Base-by-base conservation (phyloP, 768 basidiomycete species). In the Rhizopogon vesiculosus region DNA sequence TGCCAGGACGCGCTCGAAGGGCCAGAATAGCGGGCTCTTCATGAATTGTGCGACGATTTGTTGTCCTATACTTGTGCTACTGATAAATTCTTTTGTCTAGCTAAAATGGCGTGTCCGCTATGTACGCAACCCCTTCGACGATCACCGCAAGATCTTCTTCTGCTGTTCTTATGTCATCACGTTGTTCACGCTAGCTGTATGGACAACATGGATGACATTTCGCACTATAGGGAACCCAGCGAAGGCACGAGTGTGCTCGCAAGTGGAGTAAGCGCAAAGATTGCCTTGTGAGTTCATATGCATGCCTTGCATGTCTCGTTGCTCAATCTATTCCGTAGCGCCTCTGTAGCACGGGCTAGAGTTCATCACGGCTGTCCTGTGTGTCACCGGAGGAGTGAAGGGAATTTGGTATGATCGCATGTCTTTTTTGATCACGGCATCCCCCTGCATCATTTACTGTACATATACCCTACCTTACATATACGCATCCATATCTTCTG, bases 121-220 rank as follows among this genome's bases (percentile, higher is more conserved):
- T 97, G 94, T 64, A 63, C 69, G 3, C 74, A 77, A 7, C 74
- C 83, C 0, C 68, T 92, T 40, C 80, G 81, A 52, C 80, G 84
- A 51, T 74, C 72, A 9, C 77, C 85, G 1, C 80, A 86, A 43
- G 75, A 80, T 3, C 73, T 91, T n/a, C 64, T 82, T 3, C 66
- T 97, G 3, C 69, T 93, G 29, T 97, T 91, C 70, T 75, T 97
- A 9, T 97, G 94, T 68, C 86, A 91, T 35, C 94, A 97, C 64
- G 81, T 89, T 45, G 88, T 93, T 0, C 94, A 97, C 64, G 87
- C 87, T 0, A 73, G 76, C 7, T 96, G 94, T 61, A 82, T 87
- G 1, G 81, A 76, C n/a, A 83, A 85, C 9, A 78, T 77, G 5
- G 83, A 85, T 39, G 73, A 82, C 2, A 73, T 93, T 7, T 85